phyloP scores from a whole-genome alignment of 176 grass and related monocot genomes.

The Paspalum vaginatum region DNA sequence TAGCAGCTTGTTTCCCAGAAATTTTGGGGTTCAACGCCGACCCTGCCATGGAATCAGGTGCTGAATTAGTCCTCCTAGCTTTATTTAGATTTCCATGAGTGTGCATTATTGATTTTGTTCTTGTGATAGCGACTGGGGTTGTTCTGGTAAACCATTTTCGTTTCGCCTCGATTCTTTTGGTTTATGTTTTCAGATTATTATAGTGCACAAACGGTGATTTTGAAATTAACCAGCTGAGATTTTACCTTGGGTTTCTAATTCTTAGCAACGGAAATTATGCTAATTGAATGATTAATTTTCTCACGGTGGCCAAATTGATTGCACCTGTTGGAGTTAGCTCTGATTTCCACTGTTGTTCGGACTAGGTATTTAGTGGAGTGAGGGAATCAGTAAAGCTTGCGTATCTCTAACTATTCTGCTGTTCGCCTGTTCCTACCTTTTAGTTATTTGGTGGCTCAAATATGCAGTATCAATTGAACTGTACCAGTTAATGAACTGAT shows the following conservation, averaged over 20 bases:
- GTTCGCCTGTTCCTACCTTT: not conserved
- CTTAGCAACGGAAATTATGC: not conserved
- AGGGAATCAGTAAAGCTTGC: not conserved
- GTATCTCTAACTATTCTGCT: not conserved
- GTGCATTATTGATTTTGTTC: conserved; percentile 22
- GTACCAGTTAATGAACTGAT: not conserved
- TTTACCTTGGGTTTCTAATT: not conserved
- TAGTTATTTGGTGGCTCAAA: not conserved
- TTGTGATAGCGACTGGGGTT: conserved; percentile 6
- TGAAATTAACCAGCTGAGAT: not conserved
- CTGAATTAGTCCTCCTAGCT: not conserved
- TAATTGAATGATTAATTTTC: not conserved
- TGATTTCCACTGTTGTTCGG: not conserved
- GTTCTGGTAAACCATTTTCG: not conserved
- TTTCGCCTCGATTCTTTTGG: not conserved
- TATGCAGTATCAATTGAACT: not conserved
- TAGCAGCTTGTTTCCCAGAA: conserved; percentile 3
- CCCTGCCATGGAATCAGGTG: conserved; percentile 44
- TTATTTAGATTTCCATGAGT: conserved; percentile 11
- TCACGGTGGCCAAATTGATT: not conserved
- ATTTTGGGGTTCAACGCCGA: not conserved
- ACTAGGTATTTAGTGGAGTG: not conserved
- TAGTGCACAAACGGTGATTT: not conserved
- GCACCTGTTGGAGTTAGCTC: not conserved
- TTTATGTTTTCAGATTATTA: not conserved